These are phyloP conservation scores for Hevea brasiliensis DNA, from an alignment of 345 rosid genomes.

Conservation along the genomic window DNA sequence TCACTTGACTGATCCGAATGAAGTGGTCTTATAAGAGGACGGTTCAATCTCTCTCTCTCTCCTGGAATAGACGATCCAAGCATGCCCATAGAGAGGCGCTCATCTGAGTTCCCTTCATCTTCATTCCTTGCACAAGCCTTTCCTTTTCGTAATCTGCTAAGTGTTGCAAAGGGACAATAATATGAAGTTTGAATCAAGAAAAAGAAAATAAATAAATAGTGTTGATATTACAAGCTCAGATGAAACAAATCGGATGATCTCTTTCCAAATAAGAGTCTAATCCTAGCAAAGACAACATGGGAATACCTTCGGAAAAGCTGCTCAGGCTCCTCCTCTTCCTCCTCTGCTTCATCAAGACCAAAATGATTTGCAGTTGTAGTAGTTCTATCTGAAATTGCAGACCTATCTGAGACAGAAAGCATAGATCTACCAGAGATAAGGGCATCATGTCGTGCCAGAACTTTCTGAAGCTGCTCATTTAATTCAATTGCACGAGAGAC, in stretches of 20 bases:
- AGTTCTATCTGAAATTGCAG: conserved; percentile 18
- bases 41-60: conserved; percentile 66
- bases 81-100: conserved; percentile 42
- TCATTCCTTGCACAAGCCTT: conserved; percentile 84
- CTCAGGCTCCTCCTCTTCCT: conserved; percentile 77
- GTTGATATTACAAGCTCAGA: neutral
- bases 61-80: conserved; percentile 49
- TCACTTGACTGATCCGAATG: conserved; percentile 42
- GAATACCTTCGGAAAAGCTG: conserved; percentile 85
- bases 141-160: conserved; percentile 73
- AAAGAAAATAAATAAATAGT: neutral
- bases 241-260: neutral
- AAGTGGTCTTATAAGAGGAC: conserved; percentile 76
- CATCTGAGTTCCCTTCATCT: conserved; percentile 55
- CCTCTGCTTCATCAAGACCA: conserved; percentile 47
- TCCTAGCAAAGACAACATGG: neutral
- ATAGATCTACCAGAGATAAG: conserved; percentile 50
- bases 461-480: conserved; percentile 87
- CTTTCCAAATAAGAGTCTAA: neutral
- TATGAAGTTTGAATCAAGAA: conserved; percentile 14
- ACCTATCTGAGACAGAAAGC: conserved; percentile 18
- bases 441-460: conserved; percentile 74
- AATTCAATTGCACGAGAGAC: conserved; percentile 89
- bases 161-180: conserved; percentile 12
- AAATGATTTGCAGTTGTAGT: conserved; percentile 39